Percentiles rank a stretch among this genome's conserved stretches.
phyloP scores from a whole-genome alignment of 306 rosid species.

The Cucumis hystrix region DNA sequence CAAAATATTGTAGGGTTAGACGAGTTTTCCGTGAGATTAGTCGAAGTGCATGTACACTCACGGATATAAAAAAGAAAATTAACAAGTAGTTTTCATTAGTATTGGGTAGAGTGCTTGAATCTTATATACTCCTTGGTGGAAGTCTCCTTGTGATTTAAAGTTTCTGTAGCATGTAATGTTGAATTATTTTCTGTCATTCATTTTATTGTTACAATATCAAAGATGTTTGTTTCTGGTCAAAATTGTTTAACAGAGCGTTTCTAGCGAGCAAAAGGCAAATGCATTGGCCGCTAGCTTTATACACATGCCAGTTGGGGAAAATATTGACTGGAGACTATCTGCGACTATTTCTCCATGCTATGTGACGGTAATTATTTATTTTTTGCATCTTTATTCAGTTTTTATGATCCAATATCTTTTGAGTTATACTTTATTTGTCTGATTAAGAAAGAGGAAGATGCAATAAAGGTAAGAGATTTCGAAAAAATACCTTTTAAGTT shows the following conservation, averaged over 20 bases:
- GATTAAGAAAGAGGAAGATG: too few species aligned
- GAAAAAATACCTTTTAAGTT: neutral
- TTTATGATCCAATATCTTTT: neutral
- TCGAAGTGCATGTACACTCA: too few species aligned
- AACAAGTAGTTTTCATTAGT: neutral
- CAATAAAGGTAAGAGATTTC: too few species aligned
- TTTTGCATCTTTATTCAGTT: neutral
- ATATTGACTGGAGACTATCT: conserved; percentile 86
- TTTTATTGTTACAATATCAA: neutral
- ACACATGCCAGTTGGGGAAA: conserved; percentile 78
- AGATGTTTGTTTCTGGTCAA: neutral
- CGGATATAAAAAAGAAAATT: too few species aligned
- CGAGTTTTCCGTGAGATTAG: too few species aligned
- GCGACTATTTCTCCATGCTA: conserved; percentile 93
- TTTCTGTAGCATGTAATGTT: neutral
- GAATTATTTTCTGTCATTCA: neutral
- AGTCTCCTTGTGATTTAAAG: neutral
- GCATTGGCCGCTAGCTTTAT: conserved; percentile 89
- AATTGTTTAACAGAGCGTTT: conserved; percentile 57
- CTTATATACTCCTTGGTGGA: neutral
- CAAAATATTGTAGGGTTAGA: too few species aligned
- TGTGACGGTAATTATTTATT: conserved; percentile 58
- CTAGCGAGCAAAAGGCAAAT: conserved; percentile 74
- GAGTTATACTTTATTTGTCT: too few species aligned
- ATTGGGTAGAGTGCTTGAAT: neutral